Base-by-base conservation (phyloP, 208 protist genomes). In the Borovskyia barvae region DNA sequence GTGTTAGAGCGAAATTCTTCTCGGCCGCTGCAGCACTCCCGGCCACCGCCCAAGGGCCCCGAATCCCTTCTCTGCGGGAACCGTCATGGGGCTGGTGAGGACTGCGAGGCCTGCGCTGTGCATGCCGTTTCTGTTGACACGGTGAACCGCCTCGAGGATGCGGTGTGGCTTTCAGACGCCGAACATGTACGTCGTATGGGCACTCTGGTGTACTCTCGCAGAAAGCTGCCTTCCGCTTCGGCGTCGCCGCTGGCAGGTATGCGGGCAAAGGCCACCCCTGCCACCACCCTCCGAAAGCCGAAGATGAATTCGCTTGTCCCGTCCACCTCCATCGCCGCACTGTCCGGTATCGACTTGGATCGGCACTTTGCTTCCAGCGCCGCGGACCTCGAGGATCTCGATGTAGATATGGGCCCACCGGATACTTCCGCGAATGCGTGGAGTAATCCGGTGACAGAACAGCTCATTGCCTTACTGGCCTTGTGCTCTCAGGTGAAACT, bases 401-500 rank as follows among this genome's bases (percentile, higher is more conserved):
- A 37, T 0, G 48, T 17, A 14, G 55, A 71, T 3, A 5, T 46
- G 11, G 14, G 5, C 4, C 52, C 19, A 25, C 5, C 19, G 36
- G 15, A 11, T 22, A 53, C 25, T 28, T 46, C 52, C 3, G 25
- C 15, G 22, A 54, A 19, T 29, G 29, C 19, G 15, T 15, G 35
- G 3, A 42, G 17, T 17, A 9, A 20, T 20, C 11, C 45, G 46
- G 28, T 55, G 5, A 63, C 55, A 20, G 64, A 61, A 42, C 55
- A 56, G 49, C 48, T 71, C 15, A 49, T 71, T 8, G 42, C 64
- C 22, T 28, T 71, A 29, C 64, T 71, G 2, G 64, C 48, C 14
- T 42, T 71, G 28, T 71, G 64, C 41, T 63, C 64, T n/a, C 50
- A 39, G 20, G 55, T 56, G 22, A 71, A 64, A 35, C 41, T 71